These are phyloP conservation scores for Entrophospora sp. DNA, from an alignment of 192 early-diverging fungal genomes.

Conservation along the genomic window DNA sequence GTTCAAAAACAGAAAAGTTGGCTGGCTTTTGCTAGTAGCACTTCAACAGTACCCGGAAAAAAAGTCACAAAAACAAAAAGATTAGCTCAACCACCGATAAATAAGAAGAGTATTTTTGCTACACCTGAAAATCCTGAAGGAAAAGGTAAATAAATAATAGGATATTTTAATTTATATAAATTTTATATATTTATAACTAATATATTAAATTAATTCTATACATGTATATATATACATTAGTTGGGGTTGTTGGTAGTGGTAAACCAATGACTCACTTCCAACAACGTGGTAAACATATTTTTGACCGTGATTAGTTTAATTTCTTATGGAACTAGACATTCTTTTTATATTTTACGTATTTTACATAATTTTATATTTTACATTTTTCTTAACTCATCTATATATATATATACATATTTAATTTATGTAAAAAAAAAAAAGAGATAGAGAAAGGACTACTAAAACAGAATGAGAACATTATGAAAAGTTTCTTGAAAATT, in stretches of 20 bases:
- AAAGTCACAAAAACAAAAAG: conserved; percentile 41
- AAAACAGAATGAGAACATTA: not conserved
- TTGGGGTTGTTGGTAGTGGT: conserved; percentile 74
- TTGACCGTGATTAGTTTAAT: conserved; percentile 30
- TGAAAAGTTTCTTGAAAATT: not conserved
- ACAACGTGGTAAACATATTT: conserved; percentile 69
- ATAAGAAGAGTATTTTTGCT: conserved; percentile 71
- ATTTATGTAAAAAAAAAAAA: no score
- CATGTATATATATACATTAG: conserved; percentile 27
- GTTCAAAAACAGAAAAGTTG: conserved; percentile 65
- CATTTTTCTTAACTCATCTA: not conserved
- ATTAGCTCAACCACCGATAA: conserved; percentile 30
- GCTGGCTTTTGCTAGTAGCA: conserved; percentile 61
- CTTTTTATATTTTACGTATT: not conserved
- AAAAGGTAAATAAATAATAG: conserved; percentile 37
- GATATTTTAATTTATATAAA: not conserved
- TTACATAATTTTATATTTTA: not conserved
- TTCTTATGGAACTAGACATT: not conserved
- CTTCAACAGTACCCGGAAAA: conserved; percentile 20
- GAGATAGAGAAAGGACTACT: no score
- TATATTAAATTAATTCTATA: not conserved
- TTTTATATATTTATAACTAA: not conserved
- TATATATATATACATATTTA: no score
- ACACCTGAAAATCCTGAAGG: conserved; percentile 72
- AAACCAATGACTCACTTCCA: conserved; percentile 70